Base-by-base conservation (phyloP, 768 basidiomycete species). In the Calocera cornea region DNA sequence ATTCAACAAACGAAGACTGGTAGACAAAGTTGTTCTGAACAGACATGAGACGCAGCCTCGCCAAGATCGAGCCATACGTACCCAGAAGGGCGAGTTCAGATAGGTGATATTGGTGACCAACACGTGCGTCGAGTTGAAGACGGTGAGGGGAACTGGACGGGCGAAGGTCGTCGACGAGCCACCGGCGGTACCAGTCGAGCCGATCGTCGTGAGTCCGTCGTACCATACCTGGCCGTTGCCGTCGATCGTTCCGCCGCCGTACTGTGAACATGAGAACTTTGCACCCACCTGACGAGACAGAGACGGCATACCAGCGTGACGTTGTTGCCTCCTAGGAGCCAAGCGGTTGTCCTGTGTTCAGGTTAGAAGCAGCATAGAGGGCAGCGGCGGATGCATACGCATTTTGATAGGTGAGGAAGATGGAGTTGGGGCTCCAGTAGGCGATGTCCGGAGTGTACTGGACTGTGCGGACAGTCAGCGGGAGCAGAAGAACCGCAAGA, bases 181-280 rank as follows among this genome's bases (percentile, higher is more conserved):
- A 1, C 79, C 79, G 0, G 79, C 79, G 0, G 76, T 79, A 36
- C 79, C 80, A 22, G 76, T 67, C 65, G 70, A 74, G 66, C 73
- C 72, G 71, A 44, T 72, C 70, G 66, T 77, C 75, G 72, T 74
- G 77, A 69, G 70, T 14, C 69, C 68, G 34, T 71, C 66, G 68
- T 69, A 69, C 70, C 80, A 65, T 69, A 83, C 83, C 76, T 87
- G 86, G 12, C 87, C 87, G 34, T 81, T 80, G 19, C 86, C 87
- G 72, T 87, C 85, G 19, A 88, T 77, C 1, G 84, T 85, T 12
- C 86, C 86, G 38, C 86, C 85, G 7, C 87, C 86, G 66, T 82
- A 80, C 54, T 60, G 19, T 12, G 31, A 5, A 38, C 7, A 38
- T 38, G 17, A 73, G 66, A 19, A 70, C 71, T 19, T 66, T 34